Evolutionary conservation across 768 basidiomycete genomes (phyloP), one percentile per base, ranked within the genome.

Genomic region (Melanogaster broomeanus): DNA sequence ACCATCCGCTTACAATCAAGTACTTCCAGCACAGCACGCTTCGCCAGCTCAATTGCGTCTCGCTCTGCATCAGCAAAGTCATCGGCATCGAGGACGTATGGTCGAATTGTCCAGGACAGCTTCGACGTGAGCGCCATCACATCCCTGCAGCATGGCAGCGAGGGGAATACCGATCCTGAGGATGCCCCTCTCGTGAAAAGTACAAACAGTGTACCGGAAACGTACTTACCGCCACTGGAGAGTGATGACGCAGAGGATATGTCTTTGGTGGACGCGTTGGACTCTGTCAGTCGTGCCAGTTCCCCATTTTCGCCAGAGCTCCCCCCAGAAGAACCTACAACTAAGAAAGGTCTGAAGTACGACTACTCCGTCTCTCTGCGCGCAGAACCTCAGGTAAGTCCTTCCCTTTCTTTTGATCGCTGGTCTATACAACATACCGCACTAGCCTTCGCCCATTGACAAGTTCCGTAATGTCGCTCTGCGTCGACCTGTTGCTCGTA

Each of bases 401-500:
- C 39, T 38, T 40, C 40, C 27, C 40, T 33, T 27, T 45, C 39
- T 33, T 16, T 24, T 4, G 5, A 37, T 18, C 44, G 45, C n/a
- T 55, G n/a, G 31, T 31, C 22, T 27, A 52, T 41, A 28, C 11
- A 18, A 52, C 15, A 25, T n/a, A 42, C 38, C n/a, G 2, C 3
- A n/a, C 21, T n/a, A 88, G 86, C 69, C 74, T 12, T 86, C 86
- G 12, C 82, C 85, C 12, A 74, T 77, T 37, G 77, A 84, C 54
- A 85, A 80, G 54, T 83, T 77, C 64, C 82, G 82, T 10, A 83
- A 88, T 60, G 80, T 87, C 24, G 77, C 79, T 12, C 56, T 85
- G 43, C 80, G 85, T 28, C 77, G 76, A 49, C 75, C 80, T 16
- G 61, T 76, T 33, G 60, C 74, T 18, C 77, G 82, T 25, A 73